Percentiles rank a stretch among this genome's conserved stretches.
These are phyloP conservation scores for Penicillium manginii DNA, from an alignment of 495 filamentous ascomycete genomes.

Conservation along the genomic window DNA sequence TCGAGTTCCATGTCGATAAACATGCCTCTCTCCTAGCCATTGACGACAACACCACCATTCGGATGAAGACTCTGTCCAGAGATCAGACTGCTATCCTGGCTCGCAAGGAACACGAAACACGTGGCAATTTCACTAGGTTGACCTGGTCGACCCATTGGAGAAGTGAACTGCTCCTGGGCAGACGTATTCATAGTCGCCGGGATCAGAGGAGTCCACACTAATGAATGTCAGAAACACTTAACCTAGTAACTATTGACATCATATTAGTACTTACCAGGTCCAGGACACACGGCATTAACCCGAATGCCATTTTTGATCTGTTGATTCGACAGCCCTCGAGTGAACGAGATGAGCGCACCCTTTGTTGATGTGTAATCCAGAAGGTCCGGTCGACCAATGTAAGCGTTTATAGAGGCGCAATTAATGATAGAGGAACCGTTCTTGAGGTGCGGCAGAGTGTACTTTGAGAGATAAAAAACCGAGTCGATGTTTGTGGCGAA, in stretches of 20 bases:
- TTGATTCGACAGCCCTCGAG: slow-evolving; percentile 76
- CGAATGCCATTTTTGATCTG: slow-evolving; percentile 72
- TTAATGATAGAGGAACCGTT: slow-evolving; percentile 78
- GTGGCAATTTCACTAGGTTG: slow-evolving; percentile 81
- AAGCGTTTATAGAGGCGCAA: slow-evolving; percentile 79
- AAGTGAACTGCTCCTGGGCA: slow-evolving; percentile 69
- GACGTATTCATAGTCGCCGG: slow-evolving; percentile 72
- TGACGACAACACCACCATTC: slow-evolving; percentile 67
- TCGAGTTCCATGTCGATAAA: too few species aligned
- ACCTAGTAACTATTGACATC: not conserved
- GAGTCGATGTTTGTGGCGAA: slow-evolving; percentile 78
- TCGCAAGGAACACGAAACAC: slow-evolving; percentile 80
- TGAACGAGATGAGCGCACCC: slow-evolving; percentile 81
- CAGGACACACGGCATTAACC: slow-evolving; percentile 79
- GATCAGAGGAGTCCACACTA: slow-evolving; percentile 83
- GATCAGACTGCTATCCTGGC: slow-evolving; percentile 71
- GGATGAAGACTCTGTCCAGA: slow-evolving; percentile 61
- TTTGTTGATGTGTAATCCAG: slow-evolving; percentile 86
- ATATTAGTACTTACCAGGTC: slow-evolving; percentile 29
- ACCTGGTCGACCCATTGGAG: slow-evolving; percentile 76
- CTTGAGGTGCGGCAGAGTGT: slow-evolving; percentile 73
- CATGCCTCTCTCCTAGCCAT: slow-evolving; percentile 45
- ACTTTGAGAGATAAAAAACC: slow-evolving; percentile 76
- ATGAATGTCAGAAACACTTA: not conserved
- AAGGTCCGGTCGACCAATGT: slow-evolving; percentile 79